Conservation (phyloP, 306 rosid species). For the Senna tora region DNA sequence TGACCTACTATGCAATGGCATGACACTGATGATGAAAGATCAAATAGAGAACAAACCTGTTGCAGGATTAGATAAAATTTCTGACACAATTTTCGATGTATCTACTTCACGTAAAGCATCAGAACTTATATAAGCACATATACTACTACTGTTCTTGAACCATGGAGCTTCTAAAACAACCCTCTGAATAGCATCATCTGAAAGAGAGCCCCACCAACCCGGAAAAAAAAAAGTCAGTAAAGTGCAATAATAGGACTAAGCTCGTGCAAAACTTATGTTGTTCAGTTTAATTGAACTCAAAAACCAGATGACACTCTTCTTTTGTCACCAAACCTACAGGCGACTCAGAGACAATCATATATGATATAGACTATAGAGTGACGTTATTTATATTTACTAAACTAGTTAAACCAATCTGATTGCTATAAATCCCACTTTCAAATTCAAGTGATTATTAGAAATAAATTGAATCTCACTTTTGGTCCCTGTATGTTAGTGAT, state of each 20-base stretch:
- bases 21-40: background rate
- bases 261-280: background rate
- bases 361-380: background rate
- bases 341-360: background rate
- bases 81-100: conserved; percentile 41
- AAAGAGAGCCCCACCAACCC: background rate
- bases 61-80: conserved; percentile 25
- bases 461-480: background rate
- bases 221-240: too few relatives aligned
- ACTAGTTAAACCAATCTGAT: background rate
- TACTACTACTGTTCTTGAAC: conserved; percentile 38
- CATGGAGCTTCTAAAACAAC: conserved; percentile 42
- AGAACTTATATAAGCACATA: conserved; percentile 40
- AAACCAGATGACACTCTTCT: background rate
- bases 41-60: conserved; percentile 23
- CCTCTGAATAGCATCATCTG: conserved; percentile 43
- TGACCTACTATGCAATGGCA: background rate
- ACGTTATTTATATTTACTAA: background rate
- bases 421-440: background rate
- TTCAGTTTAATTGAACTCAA: background rate
- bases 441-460: background rate
- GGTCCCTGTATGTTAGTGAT: background rate
- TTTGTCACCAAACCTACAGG: background rate
- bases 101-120: conserved; percentile 44
- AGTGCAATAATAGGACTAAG: background rate